Evolutionary conservation across 345 rosid species (phyloP), one percentile per base, ranked within the genome.

Genomic region (Cardamine occulta): DNA sequence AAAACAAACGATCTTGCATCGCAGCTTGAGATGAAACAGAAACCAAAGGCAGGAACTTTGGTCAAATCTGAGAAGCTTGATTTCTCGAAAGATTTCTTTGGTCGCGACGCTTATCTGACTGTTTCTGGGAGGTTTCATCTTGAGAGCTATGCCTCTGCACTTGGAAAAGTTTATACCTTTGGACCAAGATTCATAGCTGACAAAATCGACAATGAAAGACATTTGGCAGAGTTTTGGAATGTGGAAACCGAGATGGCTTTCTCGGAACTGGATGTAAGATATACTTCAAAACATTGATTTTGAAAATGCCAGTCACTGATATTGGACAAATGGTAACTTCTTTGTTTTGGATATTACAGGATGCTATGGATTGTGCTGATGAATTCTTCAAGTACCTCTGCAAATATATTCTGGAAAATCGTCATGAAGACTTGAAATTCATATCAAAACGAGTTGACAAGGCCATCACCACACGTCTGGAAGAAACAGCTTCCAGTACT

Each of bases 61-160:
- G 19, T 52, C 21, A 85, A 88, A 80, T 69, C 80, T 28, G 81
- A 83, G 56, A 78, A 76, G 64, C 47, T 66, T 54, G 77, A 72
- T 77, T 35, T 74, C 72, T 69, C 82, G 28, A 83, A 80, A 47
- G 91, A 89, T 63, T 88, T 85, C 80, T 92, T 90, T 77, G 75
- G 87, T n/a, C 68, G 82, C 5, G 84, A 77, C 14, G 68, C 88
- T 66, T 88, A 80, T 67, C 83, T 91, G 52, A 86, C 92, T 42
- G 87, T 71, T 49, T 88, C 97, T 19, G 97, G 99, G 40, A 87
- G 83, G 70, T 86, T 87, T 76, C 97, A 88, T 86, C 81, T 95
- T 66, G 97, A 89, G 82, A 90, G 99, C 80, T 90, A 85, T 74
- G 97, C 97, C 10, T 87, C 89, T 82, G 88, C 93, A 21, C 89